Evolutionary conservation across 257 asterid species (phyloP).

Genomic region (Catharanthus roseus): DNA sequence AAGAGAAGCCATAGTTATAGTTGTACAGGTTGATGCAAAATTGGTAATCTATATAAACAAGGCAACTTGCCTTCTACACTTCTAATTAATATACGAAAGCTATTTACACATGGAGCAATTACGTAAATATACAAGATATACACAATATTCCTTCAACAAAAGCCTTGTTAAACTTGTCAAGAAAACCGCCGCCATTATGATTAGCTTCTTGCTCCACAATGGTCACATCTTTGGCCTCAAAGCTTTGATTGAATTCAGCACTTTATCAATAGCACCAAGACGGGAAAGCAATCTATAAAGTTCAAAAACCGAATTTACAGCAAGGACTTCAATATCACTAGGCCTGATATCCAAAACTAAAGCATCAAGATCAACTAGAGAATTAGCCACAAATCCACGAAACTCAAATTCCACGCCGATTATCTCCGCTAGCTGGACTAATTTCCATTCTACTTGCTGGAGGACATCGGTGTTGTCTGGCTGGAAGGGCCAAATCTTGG

Average conservation of each 20-base stretch:
- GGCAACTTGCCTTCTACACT: too few relatives aligned
- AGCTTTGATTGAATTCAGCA: constrained; percentile 38
- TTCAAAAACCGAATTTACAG: constrained; percentile 78
- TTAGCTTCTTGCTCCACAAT: constrained; percentile 77
- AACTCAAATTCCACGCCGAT: constrained; percentile 65
- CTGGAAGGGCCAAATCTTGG: constrained; percentile 81
- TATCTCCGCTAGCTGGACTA: constrained; percentile 62
- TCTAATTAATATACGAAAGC: too few relatives aligned
- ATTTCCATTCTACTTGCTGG: constrained; percentile 75
- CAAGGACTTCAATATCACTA: constrained; percentile 45
- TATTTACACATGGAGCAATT: too few relatives aligned
- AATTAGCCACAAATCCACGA: too few relatives aligned
- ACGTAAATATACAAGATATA: too few relatives aligned
- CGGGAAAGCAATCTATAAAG: constrained; percentile 46
- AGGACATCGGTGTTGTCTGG: constrained; percentile 54
- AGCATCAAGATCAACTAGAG: constrained; percentile 63
- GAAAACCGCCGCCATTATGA: constrained; percentile 50
- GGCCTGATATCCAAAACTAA: constrained; percentile 40
- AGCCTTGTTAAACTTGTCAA: constrained; percentile 79
- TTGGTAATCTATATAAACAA: too few relatives aligned
- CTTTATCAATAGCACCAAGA: constrained; percentile 52
- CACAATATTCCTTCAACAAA: too few relatives aligned
- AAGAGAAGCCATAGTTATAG: too few relatives aligned
- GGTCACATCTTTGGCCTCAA: constrained; percentile 64
- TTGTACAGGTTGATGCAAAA: too few relatives aligned